A percentile compares a stretch with the other conserved stretches of the same genome.
Conservation (phyloP, 2,329 filamentous ascomycete species). For the Thermothelomyces thermophilus region DNA sequence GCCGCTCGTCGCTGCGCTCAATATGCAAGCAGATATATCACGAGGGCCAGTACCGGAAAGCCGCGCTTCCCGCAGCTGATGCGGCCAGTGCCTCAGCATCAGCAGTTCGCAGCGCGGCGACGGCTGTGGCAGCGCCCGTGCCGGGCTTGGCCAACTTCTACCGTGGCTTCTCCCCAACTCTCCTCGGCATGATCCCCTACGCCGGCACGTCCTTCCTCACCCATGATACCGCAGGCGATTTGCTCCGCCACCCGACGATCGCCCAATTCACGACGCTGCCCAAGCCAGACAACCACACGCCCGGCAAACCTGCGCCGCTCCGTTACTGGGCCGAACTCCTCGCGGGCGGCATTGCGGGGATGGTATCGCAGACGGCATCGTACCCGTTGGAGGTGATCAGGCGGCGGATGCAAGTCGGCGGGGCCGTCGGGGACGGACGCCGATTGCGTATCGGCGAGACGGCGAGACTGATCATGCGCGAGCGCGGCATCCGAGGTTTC, state of each 20-base stretch:
- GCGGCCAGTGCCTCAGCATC: constrained; percentile 42
- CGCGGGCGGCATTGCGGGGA: constrained; percentile 77
- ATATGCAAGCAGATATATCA: constrained; percentile 85
- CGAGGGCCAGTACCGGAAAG: constrained; percentile 52
- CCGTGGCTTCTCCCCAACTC: constrained; percentile 81
- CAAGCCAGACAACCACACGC: constrained; percentile 45
- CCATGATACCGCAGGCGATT: constrained; percentile 82
- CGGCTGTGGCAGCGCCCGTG: constrained; percentile 43
- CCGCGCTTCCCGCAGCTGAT: constrained; percentile 33
- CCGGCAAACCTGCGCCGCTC: constrained; percentile 62
- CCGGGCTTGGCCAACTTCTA: constrained; percentile 86
- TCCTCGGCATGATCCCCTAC: constrained; percentile 94
- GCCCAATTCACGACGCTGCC: constrained; percentile 71
- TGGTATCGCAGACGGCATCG: constrained; percentile 84
- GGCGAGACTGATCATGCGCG: constrained; percentile 62
- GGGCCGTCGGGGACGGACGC: constrained; percentile 85
- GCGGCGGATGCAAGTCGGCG: constrained; percentile 91
- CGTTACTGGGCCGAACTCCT: constrained; percentile 81
- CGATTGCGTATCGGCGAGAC: constrained; percentile 74
- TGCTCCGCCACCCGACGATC: constrained; percentile 64
- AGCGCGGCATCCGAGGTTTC: constrained; percentile 74
- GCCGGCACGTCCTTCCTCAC: constrained; percentile 93
- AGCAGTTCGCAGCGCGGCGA: constrained; percentile 28
- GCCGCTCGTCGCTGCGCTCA: constrained; percentile 60
- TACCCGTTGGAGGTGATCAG: constrained; percentile 93